Evolutionary conservation across 805 yeast species (phyloP).

Genomic region (Zygotorulaspora chibaensis): DNA sequence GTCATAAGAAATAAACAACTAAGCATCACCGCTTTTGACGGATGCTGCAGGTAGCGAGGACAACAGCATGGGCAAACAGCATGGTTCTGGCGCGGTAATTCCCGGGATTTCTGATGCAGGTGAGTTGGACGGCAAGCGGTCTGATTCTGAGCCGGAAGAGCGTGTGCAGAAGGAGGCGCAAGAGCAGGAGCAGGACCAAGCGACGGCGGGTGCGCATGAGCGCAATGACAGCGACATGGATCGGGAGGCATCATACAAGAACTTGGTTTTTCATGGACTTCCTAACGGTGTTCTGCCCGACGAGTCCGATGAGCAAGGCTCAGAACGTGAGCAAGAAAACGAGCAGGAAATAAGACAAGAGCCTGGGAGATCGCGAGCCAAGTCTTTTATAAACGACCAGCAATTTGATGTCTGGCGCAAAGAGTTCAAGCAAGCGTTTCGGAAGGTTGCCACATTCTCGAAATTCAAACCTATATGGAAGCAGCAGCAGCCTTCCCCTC

Average conservation of each 20-base stretch:
- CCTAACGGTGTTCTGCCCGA: slow-evolving; percentile 27
- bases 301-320: neutral
- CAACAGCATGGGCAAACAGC: slow-evolving; percentile 1
- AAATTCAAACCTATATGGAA: slow-evolving; percentile 7
- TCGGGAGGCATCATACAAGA: slow-evolving; percentile 29
- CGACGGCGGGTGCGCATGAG: neutral
- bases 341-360: neutral
- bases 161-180: neutral
- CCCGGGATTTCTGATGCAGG: slow-evolving; percentile 23
- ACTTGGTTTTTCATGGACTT: slow-evolving; percentile 29
- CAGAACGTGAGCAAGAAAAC: slow-evolving; percentile 1
- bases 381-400: slow-evolving; percentile 12
- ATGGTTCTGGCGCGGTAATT: slow-evolving; percentile 8
- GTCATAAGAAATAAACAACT: no score
- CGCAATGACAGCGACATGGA: slow-evolving; percentile 9
- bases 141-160: neutral
- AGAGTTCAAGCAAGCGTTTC: slow-evolving; percentile 29
- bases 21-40: no score
- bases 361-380: slow-evolving; percentile 1
- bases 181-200: neutral
- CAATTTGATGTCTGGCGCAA: slow-evolving; percentile 26
- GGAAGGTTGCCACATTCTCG: slow-evolving; percentile 11
- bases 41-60: no score
- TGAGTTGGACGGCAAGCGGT: slow-evolving; percentile 8
- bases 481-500: slow-evolving; percentile 2